Evolutionary conservation across 108 stramenopile genomes (phyloP).

Genomic region (Cafeteria roenbergensis): DNA sequence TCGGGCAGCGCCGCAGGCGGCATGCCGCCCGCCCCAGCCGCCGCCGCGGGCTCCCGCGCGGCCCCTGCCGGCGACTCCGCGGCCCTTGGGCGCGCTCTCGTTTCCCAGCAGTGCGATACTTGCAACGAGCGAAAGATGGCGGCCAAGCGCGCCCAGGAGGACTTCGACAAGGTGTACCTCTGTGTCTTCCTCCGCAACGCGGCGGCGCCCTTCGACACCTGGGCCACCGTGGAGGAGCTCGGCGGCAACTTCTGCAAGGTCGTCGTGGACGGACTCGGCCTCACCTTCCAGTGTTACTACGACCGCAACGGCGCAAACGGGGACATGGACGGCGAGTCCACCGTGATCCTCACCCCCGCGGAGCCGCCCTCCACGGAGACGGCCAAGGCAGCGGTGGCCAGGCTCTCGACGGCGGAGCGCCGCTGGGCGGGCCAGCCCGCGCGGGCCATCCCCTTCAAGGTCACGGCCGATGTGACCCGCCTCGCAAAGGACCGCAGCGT

Average conservation of each 20-base stretch:
- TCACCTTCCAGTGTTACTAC: conserved; percentile 4
- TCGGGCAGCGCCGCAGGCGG: neutral
- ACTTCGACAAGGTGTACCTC: conserved; percentile 66
- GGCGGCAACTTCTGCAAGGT: conserved; percentile 15
- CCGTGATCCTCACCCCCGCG: neutral
- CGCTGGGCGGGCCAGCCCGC: too few relatives aligned
- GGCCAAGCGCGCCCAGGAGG: conserved; percentile 70
- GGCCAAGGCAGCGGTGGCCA: neutral
- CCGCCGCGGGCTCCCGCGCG: too few relatives aligned
- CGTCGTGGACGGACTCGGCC: conserved; percentile 3
- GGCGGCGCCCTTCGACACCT: conserved; percentile 32
- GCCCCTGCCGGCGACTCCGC: conserved; percentile 30
- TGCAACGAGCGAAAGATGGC: conserved; percentile 68
- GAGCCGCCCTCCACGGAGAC: neutral
- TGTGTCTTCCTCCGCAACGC: conserved; percentile 55
- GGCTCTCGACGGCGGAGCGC: neutral
- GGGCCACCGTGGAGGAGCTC: conserved; percentile 13
- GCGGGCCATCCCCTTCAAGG: too few relatives aligned
- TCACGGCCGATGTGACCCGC: too few relatives aligned
- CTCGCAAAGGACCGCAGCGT: too few relatives aligned
- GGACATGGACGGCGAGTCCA: neutral
- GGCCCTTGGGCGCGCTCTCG: conserved; percentile 37
- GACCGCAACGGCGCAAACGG: neutral
- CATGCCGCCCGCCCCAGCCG: too few relatives aligned
- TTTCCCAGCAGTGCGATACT: conserved; percentile 46